Percentiles rank a stretch among this genome's conserved stretches.
phyloP scores from a whole-genome alignment of 495 filamentous ascomycete species.

The Annulohypoxylon moriforme region DNA sequence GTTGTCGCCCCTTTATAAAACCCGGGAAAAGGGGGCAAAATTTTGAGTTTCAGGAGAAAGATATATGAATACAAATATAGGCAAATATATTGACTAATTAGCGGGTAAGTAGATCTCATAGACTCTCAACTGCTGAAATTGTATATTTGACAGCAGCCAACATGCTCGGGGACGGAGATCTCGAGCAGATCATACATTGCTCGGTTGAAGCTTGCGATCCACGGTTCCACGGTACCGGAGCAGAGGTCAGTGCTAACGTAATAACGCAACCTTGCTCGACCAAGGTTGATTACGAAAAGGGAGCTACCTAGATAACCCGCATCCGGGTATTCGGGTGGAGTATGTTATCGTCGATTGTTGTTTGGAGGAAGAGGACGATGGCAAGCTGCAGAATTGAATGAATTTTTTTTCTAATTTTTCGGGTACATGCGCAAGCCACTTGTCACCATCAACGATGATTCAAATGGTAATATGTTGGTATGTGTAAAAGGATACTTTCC shows the following conservation, averaged over 20 bases:
- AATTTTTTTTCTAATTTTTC: not conserved
- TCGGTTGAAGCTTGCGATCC: not conserved
- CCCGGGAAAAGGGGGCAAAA: not conserved
- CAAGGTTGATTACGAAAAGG: not conserved
- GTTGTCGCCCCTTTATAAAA: not conserved
- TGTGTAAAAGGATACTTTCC: not conserved
- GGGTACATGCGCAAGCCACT: not conserved
- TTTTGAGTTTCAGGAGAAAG: not conserved
- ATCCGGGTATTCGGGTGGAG: conserved; percentile 1
- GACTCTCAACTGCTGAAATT: not conserved
- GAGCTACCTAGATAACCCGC: not conserved
- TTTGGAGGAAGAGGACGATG: not conserved
- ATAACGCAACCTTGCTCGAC: conserved; percentile 5
- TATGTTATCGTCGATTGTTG: not conserved
- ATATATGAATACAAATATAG: not conserved
- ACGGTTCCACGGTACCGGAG: not conserved
- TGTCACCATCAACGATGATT: not conserved
- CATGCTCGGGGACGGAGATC: not conserved
- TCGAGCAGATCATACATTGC: conserved; percentile 1
- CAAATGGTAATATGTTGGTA: not conserved
- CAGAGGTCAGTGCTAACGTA: conserved; percentile 8
- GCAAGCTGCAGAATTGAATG: not conserved
- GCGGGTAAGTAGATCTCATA: not conserved
- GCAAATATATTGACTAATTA: not conserved
- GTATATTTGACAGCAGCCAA: not conserved